These are phyloP conservation scores for Ustilago loliicola DNA, from an alignment of 1,284 basidiomycete genomes.

Conservation along the genomic window DNA sequence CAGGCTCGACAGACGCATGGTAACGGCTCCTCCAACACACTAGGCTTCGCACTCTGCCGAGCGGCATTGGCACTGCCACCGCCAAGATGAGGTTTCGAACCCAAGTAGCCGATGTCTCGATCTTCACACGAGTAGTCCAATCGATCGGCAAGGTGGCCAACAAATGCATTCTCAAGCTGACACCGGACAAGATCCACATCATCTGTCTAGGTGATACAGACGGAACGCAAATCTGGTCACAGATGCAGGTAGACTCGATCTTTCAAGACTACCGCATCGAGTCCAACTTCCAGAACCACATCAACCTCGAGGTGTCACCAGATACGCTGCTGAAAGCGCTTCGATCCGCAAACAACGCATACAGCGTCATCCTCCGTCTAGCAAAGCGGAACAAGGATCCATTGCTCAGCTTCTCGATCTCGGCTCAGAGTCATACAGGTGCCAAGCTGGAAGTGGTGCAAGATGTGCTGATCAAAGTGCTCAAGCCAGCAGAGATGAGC, in stretches of 20 bases:
- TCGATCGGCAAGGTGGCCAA: slow-evolving; percentile 67
- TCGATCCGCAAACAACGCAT: slow-evolving; percentile 58
- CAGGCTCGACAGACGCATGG: slow-evolving; percentile 11
- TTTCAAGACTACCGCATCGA: slow-evolving; percentile 67
- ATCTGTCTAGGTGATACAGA: slow-evolving; percentile 65
- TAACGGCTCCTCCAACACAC: neutral
- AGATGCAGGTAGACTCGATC: slow-evolving; percentile 59
- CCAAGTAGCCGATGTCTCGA: slow-evolving; percentile 57
- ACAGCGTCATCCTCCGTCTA: slow-evolving; percentile 62
- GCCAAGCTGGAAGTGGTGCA: slow-evolving; percentile 65
- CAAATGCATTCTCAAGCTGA: slow-evolving; percentile 67
- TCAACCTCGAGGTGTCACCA: slow-evolving; percentile 70
- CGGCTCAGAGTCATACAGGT: slow-evolving; percentile 57
- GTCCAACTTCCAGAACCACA: slow-evolving; percentile 70
- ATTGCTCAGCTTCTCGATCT: slow-evolving; percentile 65
- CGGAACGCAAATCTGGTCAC: slow-evolving; percentile 69
- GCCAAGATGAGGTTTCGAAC: slow-evolving; percentile 67
- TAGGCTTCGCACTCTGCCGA: slow-evolving; percentile 15
- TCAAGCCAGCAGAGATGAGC: slow-evolving; percentile 66
- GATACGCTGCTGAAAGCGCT: slow-evolving; percentile 68
- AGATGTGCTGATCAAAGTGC: slow-evolving; percentile 68
- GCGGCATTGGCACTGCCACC: slow-evolving; percentile 7
- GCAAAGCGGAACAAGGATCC: slow-evolving; percentile 68
- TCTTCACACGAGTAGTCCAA: slow-evolving; percentile 62
- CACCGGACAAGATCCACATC: slow-evolving; percentile 63